phyloP scores from a whole-genome alignment of 768 basidiomycete species.

The Dentipellis fragilis region DNA sequence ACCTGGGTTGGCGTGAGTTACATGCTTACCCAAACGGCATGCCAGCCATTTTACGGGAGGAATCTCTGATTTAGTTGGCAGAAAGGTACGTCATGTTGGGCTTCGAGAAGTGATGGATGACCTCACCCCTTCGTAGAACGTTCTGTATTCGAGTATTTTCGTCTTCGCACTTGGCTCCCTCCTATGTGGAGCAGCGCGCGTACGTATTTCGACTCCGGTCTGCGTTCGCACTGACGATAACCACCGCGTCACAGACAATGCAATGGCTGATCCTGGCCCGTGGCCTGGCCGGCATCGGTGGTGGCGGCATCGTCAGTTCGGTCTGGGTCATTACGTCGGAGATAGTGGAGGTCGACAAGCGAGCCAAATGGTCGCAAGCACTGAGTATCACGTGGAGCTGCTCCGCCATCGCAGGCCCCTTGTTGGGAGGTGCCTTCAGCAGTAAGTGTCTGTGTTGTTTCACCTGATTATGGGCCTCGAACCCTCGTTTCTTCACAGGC shows the following conservation, averaged over 20 bases:
- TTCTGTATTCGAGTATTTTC: constrained; percentile 64
- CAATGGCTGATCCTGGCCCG: constrained; percentile 61
- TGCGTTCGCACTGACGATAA: constrained; percentile 4
- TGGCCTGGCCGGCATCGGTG: constrained; percentile 66
- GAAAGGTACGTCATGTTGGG: constrained; percentile 44
- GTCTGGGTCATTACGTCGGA: constrained; percentile 86
- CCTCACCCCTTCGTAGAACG: constrained; percentile 31
- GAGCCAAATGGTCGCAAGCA: constrained; percentile 80
- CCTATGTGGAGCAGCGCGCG: constrained; percentile 68
- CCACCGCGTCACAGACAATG: constrained; percentile 29
- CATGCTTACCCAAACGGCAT: constrained; percentile 78
- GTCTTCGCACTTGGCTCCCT: constrained; percentile 74
- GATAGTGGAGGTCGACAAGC: constrained; percentile 58
- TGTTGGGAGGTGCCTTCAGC: constrained; percentile 78
- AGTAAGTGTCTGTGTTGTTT: constrained; percentile 30
- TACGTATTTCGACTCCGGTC: constrained; percentile 22
- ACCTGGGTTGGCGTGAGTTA: constrained; percentile 84
- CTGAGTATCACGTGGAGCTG: constrained; percentile 81
- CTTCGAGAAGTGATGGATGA: constrained; percentile 1
- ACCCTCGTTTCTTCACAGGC: constrained; percentile 5
- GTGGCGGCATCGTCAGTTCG: constrained; percentile 75
- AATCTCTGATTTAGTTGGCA: constrained; percentile 70
- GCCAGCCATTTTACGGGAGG: constrained; percentile 74
- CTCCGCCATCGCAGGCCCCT: constrained; percentile 74
- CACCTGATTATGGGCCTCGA: neutral